Conservation (phyloP, 768 basidiomycete species). For the Boletus vinaceobasis region DNA sequence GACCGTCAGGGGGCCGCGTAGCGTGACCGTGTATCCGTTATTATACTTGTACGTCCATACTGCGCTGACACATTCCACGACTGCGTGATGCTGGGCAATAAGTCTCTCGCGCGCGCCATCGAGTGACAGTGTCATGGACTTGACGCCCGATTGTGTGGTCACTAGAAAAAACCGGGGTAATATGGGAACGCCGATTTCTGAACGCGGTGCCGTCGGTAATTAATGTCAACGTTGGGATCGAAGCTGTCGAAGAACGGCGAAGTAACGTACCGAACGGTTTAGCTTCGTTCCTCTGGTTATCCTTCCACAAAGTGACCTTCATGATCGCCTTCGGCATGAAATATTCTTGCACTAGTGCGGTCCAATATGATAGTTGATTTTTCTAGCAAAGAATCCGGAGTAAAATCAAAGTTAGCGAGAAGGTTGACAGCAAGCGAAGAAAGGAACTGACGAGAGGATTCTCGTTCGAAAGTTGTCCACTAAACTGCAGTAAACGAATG, state of each 20-base stretch:
- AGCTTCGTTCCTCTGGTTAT: constrained; percentile 73
- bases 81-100: constrained; percentile 41
- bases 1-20: constrained; percentile 71
- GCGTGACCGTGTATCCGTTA: constrained; percentile 75
- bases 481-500: constrained; percentile 65
- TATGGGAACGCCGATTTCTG: constrained; percentile 79
- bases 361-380: constrained; percentile 66
- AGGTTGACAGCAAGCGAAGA: not conserved
- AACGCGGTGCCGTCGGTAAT: constrained; percentile 9
- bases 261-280: constrained; percentile 71
- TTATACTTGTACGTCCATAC: constrained; percentile 80
- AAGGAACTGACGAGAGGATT: constrained; percentile 39
- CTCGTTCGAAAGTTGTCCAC: constrained; percentile 58
- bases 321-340: constrained; percentile 69
- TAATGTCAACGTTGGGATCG: constrained; percentile 1
- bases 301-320: constrained; percentile 86
- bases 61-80: constrained; percentile 70
- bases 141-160: constrained; percentile 80
- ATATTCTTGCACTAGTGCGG: constrained; percentile 58
- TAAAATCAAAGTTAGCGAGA: constrained; percentile 4
- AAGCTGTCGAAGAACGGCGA: constrained; percentile 7
- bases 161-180: constrained; percentile 83
- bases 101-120: constrained; percentile 73
- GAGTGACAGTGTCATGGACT: constrained; percentile 75
- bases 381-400: constrained; percentile 38